Evolutionary conservation across 1,139 yeast species (phyloP).

Genomic region (Lodderomyces oxycetoniae): DNA sequence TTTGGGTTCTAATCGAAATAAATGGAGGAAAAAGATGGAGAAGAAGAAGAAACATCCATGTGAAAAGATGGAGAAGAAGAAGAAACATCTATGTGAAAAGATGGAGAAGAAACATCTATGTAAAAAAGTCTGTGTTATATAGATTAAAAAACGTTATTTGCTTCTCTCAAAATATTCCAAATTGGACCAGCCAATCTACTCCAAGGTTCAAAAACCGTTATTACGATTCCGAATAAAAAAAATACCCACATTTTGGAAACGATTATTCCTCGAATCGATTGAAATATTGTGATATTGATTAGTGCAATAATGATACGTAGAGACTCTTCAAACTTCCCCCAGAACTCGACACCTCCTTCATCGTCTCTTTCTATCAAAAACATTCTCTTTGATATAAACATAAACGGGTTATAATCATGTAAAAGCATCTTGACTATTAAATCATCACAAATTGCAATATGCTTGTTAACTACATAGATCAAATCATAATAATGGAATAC

Average conservation of each 20-base stretch:
- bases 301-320: conserved; percentile 17
- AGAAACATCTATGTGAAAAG: background rate
- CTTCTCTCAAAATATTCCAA: conserved; percentile 7
- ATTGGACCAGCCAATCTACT: conserved; percentile 12
- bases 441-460: conserved; percentile 15
- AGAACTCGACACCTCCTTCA: conserved; percentile 1
- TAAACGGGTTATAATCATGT: background rate
- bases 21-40: no score
- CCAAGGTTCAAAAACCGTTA: conserved; percentile 15
- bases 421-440: conserved; percentile 1
- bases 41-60: no score
- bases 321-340: conserved; percentile 13
- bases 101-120: background rate
- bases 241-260: conserved; percentile 20
- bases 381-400: background rate
- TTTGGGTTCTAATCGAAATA: conserved; percentile 57
- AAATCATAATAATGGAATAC: conserved; percentile 16
- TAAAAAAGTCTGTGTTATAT: background rate
- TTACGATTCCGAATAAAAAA: conserved; percentile 14
- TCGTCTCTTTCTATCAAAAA: background rate
- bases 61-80: background rate
- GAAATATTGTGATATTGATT: conserved; percentile 15
- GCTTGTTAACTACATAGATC: conserved; percentile 17
- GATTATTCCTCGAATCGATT: conserved; percentile 17
- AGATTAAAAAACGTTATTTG: conserved; percentile 10